Evolutionary conservation across 768 basidiomycete genomes (phyloP).

Genomic region (Pleurotus salmoneostramineus): DNA sequence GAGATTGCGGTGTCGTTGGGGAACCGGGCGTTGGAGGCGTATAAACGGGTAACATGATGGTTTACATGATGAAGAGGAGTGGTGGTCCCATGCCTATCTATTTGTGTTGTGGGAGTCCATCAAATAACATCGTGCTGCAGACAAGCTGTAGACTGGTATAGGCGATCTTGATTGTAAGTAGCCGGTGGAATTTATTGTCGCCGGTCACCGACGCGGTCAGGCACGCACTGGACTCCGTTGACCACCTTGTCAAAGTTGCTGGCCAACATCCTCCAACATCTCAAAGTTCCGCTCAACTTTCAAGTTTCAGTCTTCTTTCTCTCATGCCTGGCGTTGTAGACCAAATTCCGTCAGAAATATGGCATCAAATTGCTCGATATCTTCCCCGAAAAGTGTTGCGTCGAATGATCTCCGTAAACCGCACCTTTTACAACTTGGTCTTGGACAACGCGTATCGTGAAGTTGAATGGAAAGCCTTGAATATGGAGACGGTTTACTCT

Average conservation of each 20-base stretch:
- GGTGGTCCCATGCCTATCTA: no score
- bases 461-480: background rate
- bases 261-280: no score
- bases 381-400: background rate
- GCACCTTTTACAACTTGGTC: background rate
- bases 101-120: no score
- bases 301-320: no score
- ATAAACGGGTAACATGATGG: conserved; percentile 1
- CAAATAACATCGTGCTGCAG: no score
- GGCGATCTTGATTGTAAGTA: no score
- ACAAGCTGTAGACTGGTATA: no score
- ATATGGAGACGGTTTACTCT: background rate
- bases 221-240: no score
- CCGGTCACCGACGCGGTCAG: no score
- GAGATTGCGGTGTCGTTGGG: background rate
- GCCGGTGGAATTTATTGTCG: no score
- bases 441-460: background rate
- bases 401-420: background rate
- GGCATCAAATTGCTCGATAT: background rate
- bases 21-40: background rate
- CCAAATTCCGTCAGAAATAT: background rate
- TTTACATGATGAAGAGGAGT: background rate
- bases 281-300: no score
- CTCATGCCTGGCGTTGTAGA: background rate
- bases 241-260: no score